phyloP scores from a whole-genome alignment of 2,329 filamentous ascomycete genomes.

The Diaporthe sp. region DNA sequence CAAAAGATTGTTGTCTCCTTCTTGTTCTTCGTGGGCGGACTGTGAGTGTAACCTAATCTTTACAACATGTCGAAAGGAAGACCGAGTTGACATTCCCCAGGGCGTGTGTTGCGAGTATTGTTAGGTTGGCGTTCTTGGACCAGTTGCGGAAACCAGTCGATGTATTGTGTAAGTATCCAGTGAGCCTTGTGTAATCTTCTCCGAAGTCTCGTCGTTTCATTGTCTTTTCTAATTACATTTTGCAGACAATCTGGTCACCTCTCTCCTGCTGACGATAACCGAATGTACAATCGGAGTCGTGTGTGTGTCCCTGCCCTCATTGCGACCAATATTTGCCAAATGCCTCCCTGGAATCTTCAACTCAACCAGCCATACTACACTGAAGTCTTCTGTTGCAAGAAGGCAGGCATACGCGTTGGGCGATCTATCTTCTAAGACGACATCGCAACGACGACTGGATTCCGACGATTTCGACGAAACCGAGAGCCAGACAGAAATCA shows the following conservation, averaged over 20 bases:
- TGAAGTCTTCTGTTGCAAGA: conserved; percentile 1
- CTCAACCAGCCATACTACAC: background rate
- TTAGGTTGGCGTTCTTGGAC: background rate
- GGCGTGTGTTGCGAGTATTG: conserved; percentile 2
- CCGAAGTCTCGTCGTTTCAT: no score
- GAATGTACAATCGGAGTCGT: conserved; percentile 24
- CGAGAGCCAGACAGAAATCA: background rate
- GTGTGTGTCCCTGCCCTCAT: conserved; percentile 3
- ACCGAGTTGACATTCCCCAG: background rate
- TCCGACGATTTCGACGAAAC: background rate
- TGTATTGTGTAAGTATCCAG: background rate
- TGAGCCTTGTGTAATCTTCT: background rate
- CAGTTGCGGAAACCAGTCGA: conserved; percentile 1
- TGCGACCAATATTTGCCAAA: conserved; percentile 13
- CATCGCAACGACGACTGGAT: background rate
- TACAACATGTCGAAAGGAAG: background rate
- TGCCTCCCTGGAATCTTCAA: conserved; percentile 2
- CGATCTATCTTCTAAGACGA: conserved; percentile 8
- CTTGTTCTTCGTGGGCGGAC: conserved; percentile 5
- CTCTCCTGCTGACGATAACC: conserved; percentile 1
- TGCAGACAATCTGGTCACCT: background rate
- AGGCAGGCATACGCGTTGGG: background rate
- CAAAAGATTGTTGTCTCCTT: conserved; percentile 13
- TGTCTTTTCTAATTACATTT: background rate
- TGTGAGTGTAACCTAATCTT: background rate